Conservation (phyloP, 2,329 filamentous ascomycete species). For the Fusarium euwallaceae region DNA sequence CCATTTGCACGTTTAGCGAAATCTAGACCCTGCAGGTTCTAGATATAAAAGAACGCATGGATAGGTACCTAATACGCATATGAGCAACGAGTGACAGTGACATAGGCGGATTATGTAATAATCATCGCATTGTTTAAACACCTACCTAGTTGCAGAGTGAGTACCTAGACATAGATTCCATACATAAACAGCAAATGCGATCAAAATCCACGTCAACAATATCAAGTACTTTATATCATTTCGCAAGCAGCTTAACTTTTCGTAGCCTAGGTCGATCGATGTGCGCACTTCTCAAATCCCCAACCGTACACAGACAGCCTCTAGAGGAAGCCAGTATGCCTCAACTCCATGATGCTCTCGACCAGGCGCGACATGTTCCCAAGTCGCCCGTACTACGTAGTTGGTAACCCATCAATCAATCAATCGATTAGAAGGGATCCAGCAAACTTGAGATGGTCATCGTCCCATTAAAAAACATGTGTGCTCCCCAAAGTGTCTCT, state of each 20-base stretch:
- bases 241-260: conserved; percentile 45
- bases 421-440: not conserved
- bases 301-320: not conserved
- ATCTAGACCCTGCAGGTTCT: not conserved
- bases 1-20: not conserved
- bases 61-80: not conserved
- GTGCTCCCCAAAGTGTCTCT: conserved; percentile 21
- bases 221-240: conserved; percentile 40
- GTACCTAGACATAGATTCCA: not conserved
- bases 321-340: not conserved
- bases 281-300: not conserved
- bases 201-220: conserved; percentile 1
- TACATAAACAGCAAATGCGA: not conserved
- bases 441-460: conserved; percentile 16
- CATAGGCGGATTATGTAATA: not conserved
- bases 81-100: not conserved
- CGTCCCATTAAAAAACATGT: conserved; percentile 32
- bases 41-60: not conserved
- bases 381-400: not conserved
- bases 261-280: conserved; percentile 20
- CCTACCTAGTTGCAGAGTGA: not conserved
- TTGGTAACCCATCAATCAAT: not conserved
- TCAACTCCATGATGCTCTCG: not conserved
- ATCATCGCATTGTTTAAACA: not conserved
- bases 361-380: not conserved